Conservation (phyloP, 768 basidiomycete species). For the Glaciozyma martinii region DNA sequence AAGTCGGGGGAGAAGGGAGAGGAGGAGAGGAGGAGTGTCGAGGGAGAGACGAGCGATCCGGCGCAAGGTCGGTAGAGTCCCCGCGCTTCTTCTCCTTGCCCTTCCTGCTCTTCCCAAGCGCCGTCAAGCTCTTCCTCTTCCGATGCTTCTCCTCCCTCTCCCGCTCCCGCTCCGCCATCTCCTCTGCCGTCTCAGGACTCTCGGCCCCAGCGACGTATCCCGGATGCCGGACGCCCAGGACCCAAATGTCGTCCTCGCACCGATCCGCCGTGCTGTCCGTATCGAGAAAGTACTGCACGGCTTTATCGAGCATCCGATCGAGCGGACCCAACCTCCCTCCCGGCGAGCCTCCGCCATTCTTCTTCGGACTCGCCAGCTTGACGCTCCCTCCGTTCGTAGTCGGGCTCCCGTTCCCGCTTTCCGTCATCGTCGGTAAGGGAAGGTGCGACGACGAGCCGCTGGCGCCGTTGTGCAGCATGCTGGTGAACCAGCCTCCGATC, state of each 20-base stretch:
- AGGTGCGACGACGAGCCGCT: constrained; percentile 8
- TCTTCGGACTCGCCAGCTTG: constrained; percentile 7
- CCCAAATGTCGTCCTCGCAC: constrained; percentile 75
- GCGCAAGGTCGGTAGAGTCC: background rate
- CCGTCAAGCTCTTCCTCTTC: background rate
- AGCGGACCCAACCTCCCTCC: constrained; percentile 24
- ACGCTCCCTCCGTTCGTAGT: background rate
- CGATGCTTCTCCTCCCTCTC: constrained; percentile 2
- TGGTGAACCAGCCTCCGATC: constrained; percentile 30
- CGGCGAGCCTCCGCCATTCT: constrained; percentile 3
- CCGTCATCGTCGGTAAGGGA: background rate
- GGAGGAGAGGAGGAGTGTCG: constrained; percentile 39
- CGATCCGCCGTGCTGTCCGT: constrained; percentile 76
- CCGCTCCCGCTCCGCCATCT: constrained; percentile 1
- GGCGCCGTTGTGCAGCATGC: constrained; percentile 14
- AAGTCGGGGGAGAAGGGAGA: constrained; percentile 44
- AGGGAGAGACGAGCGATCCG: background rate
- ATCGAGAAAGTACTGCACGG: constrained; percentile 82
- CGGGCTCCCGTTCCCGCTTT: too few relatives aligned
- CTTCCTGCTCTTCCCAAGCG: background rate
- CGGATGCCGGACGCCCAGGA: constrained; percentile 71
- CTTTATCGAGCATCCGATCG: constrained; percentile 72
- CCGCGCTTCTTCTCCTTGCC: background rate
- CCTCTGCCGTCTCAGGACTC: constrained; percentile 17
- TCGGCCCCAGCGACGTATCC: constrained; percentile 52